A percentile compares a stretch with the other conserved stretches of the same genome.
Conservation (phyloP, 441 rosid genomes). For the Hura crepitans region DNA sequence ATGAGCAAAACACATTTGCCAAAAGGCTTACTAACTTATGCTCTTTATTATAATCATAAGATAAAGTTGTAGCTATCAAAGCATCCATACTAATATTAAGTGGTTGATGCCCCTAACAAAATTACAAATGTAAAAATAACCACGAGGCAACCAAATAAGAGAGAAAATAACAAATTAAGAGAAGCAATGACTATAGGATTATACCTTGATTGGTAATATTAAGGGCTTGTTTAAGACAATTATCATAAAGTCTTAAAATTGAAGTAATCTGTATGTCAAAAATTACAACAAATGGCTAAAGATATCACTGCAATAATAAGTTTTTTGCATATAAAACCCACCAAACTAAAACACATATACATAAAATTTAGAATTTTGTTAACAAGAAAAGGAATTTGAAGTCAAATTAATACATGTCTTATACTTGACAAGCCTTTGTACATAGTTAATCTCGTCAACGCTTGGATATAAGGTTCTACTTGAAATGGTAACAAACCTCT, state of each 20-base stretch:
- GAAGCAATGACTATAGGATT: slow-evolving; percentile 15
- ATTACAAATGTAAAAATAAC: slow-evolving; percentile 2
- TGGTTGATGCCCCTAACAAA: slow-evolving; percentile 61
- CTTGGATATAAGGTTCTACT: slow-evolving; percentile 86
- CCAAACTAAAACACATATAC: background rate
- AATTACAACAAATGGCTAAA: background rate
- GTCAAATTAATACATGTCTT: slow-evolving; percentile 43
- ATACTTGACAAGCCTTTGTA: slow-evolving; percentile 83
- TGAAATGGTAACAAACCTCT: slow-evolving; percentile 77
- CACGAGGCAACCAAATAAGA: slow-evolving; percentile 7
- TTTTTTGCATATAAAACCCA: background rate
- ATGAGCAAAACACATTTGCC: background rate
- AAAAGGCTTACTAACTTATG: slow-evolving; percentile 67
- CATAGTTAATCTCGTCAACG: slow-evolving; percentile 81
- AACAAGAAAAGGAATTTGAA: background rate
- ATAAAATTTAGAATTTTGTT: background rate
- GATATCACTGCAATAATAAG: background rate
- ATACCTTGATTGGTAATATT: slow-evolving; percentile 80
- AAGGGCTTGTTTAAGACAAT: slow-evolving; percentile 90
- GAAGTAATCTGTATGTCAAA: background rate
- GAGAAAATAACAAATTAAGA: background rate
- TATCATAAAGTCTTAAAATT: slow-evolving; percentile 64
- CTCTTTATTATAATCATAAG: slow-evolving; percentile 68
- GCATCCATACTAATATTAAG: slow-evolving; percentile 95
- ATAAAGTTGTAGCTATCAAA: slow-evolving; percentile 85